Conservation (phyloP, 148 eudicot genomes). For the Heliosperma pusillum region DNA sequence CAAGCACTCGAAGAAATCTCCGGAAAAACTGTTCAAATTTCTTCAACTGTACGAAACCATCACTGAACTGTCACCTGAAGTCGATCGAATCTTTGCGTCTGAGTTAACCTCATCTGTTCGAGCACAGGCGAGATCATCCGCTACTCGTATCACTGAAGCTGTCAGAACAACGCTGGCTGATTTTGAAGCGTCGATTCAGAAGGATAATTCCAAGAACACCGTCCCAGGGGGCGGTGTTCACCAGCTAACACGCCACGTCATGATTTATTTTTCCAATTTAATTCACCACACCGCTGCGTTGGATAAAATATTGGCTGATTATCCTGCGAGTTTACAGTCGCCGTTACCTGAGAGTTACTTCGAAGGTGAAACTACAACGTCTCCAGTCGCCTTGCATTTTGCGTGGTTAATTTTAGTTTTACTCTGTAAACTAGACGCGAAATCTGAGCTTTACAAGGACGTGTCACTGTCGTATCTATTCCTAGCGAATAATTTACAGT, state of each 20-base stretch:
- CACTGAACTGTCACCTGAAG: conserved; percentile 34
- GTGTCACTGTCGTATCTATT: conserved; percentile 59
- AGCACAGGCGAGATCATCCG: conserved; percentile 34
- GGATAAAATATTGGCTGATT: conserved; percentile 44
- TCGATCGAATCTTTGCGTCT: conserved; percentile 50
- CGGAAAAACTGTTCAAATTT: conserved; percentile 52
- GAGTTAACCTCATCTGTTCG: conserved; percentile 38
- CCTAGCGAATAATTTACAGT: conserved; percentile 68
- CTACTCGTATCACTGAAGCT: conserved; percentile 40
- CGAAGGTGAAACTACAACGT: conserved; percentile 31
- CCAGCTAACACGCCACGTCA: conserved; percentile 49
- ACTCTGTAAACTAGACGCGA: conserved; percentile 59
- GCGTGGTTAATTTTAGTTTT: conserved; percentile 63
- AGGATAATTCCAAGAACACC: conserved; percentile 41
- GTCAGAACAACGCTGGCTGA: conserved; percentile 36
- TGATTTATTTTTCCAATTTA: conserved; percentile 44
- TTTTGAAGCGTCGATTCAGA: conserved; percentile 49
- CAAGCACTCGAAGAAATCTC: conserved; percentile 54
- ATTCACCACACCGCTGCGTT: conserved; percentile 43
- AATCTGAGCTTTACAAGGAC: conserved; percentile 63
- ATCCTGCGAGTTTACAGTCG: conserved; percentile 28
- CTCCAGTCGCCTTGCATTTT: conserved; percentile 38
- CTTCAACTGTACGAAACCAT: conserved; percentile 62
- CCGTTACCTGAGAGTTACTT: conserved; percentile 48
- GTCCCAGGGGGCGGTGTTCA: conserved; percentile 55